Percentiles rank a stretch among this genome's conserved stretches.
Evolutionary conservation across 495 filamentous ascomycete genomes (phyloP).

Genomic region (Melanomma pulvis-pyrius): DNA sequence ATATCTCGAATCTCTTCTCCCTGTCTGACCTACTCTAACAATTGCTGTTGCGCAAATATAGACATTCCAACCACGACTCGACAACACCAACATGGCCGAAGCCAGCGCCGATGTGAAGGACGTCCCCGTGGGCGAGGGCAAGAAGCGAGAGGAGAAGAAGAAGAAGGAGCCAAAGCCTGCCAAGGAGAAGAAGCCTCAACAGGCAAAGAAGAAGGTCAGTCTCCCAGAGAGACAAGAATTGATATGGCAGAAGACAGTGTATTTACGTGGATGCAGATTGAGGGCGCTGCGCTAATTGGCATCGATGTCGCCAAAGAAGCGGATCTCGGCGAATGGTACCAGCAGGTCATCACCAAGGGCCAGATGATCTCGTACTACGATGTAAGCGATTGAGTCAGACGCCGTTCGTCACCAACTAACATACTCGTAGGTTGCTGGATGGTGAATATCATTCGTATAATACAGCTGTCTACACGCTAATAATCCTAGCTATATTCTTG

Average conservation of each 20-base stretch:
- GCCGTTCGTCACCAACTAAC: neutral
- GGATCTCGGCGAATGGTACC: slow-evolving; percentile 94
- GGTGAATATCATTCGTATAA: neutral
- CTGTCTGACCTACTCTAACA: no score
- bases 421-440: slow-evolving; percentile 20
- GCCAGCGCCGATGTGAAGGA: slow-evolving; percentile 32
- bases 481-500: slow-evolving; percentile 68
- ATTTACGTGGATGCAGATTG: neutral
- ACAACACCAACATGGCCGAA: slow-evolving; percentile 27
- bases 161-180: slow-evolving; percentile 18
- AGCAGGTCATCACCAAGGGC: slow-evolving; percentile 91
- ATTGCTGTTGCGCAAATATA: no score
- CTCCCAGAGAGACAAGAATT: neutral
- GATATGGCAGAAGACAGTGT: neutral
- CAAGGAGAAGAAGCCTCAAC: slow-evolving; percentile 31
- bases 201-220: slow-evolving; percentile 33
- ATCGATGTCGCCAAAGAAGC: slow-evolving; percentile 80
- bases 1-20: neutral
- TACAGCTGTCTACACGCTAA: neutral
- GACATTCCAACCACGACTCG: neutral
- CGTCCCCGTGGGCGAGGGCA: slow-evolving; percentile 28
- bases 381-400: slow-evolving; percentile 73
- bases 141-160: slow-evolving; percentile 20
- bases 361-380: slow-evolving; percentile 95
- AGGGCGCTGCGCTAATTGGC: slow-evolving; percentile 62